Evolutionary conservation across 306 rosid genomes (phyloP).

Genomic region (Vigna mungo): DNA sequence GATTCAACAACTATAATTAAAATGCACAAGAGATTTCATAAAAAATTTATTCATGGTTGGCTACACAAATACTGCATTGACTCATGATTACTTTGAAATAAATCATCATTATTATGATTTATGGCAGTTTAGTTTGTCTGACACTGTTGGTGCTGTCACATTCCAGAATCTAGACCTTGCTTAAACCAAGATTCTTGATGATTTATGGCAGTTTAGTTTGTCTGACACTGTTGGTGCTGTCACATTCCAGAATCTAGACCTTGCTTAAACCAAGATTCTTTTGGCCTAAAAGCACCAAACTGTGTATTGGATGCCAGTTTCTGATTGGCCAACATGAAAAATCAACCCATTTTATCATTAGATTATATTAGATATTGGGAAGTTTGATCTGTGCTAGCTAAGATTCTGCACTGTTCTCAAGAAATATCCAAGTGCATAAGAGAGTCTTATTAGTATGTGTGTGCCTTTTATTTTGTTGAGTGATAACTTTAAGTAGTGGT

Average conservation of each 20-base stretch:
- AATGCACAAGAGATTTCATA: background rate
- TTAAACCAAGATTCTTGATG: slow-evolving; percentile 9
- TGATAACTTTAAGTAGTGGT: slow-evolving; percentile 27
- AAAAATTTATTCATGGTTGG: slow-evolving; percentile 11
- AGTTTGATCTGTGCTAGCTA: slow-evolving; percentile 12
- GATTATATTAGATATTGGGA: slow-evolving; percentile 11
- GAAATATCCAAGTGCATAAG: slow-evolving; percentile 4
- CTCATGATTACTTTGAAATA: slow-evolving; percentile 37
- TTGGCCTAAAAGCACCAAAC: slow-evolving; percentile 42
- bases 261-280: slow-evolving; percentile 24
- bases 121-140: slow-evolving; percentile 39
- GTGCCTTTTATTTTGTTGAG: slow-evolving; percentile 1
- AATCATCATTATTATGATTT: slow-evolving; percentile 4
- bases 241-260: slow-evolving; percentile 42
- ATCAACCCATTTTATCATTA: background rate
- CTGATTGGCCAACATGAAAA: slow-evolving; percentile 27
- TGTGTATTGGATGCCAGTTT: slow-evolving; percentile 25
- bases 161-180: slow-evolving; percentile 41
- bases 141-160: slow-evolving; percentile 39
- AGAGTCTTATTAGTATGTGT: background rate
- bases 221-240: slow-evolving; percentile 38
- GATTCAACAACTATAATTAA: background rate
- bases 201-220: slow-evolving; percentile 29
- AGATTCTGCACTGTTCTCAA: background rate
- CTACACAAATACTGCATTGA: slow-evolving; percentile 42